These are phyloP conservation scores for Collybia sp. DNA, from an alignment of 768 basidiomycete genomes.

Conservation along the genomic window DNA sequence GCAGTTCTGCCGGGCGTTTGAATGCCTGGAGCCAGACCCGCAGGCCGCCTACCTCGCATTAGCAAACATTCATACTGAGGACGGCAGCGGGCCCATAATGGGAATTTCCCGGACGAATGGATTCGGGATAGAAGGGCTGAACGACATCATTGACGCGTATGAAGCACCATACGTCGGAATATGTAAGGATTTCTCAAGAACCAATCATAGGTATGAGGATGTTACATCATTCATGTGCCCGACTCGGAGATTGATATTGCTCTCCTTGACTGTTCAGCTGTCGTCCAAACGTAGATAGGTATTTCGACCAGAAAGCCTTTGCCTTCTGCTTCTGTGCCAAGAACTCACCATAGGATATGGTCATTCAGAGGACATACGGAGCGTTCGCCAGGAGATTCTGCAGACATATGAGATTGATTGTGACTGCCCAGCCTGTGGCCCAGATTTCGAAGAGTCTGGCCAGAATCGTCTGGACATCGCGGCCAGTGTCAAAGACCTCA, in stretches of 20 bases:
- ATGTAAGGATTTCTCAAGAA: slow-evolving; percentile 24
- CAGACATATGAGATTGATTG: slow-evolving; percentile 23
- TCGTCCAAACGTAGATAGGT: slow-evolving; percentile 19
- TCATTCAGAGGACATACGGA: slow-evolving; percentile 9
- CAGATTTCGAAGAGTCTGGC: slow-evolving; percentile 16
- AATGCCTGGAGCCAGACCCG: too few relatives aligned
- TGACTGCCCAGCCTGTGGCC: slow-evolving; percentile 17
- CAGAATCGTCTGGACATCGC: slow-evolving; percentile 13
- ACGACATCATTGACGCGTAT: too few relatives aligned
- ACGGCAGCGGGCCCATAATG: too few relatives aligned
- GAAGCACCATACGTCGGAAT: slow-evolving; percentile 18
- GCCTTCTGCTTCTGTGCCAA: slow-evolving; percentile 22
- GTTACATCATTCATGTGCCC: background rate
- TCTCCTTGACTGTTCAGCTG: slow-evolving; percentile 17
- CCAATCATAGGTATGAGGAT: slow-evolving; percentile 29
- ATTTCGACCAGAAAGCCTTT: slow-evolving; percentile 25
- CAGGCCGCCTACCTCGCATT: background rate
- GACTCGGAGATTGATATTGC: background rate
- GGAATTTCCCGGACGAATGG: too few relatives aligned
- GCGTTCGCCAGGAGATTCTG: slow-evolving; percentile 19
- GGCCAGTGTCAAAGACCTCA: slow-evolving; percentile 8
- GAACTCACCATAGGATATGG: slow-evolving; percentile 26
- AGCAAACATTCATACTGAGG: background rate
- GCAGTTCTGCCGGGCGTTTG: too few relatives aligned
- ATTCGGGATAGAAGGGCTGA: too few relatives aligned